Evolutionary conservation across 345 rosid species (phyloP), one percentile per base, ranked within the genome.

Genomic region (Diplotaxis tenuifolia): DNA sequence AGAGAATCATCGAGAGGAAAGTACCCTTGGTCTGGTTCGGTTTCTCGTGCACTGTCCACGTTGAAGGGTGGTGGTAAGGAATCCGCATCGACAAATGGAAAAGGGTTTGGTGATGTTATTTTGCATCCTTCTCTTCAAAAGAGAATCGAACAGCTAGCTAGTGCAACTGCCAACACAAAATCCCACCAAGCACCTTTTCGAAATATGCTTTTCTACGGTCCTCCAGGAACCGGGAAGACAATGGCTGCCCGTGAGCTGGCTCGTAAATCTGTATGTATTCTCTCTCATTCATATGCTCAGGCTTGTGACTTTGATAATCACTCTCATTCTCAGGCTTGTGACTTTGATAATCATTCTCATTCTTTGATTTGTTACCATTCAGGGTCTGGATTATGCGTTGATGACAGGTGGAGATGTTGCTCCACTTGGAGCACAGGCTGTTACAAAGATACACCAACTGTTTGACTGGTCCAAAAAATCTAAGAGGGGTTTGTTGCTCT

Each of bases 321-420:
- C 23, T 45, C 9, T 16, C 62, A 50, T 71, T 16, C 70, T 53
- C 28, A 53, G 0, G 27, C 57, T 53, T 53, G 12, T 9, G 12
- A 28, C 62, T 36, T 57, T 0, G 18, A 31, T 47, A 32, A 45
- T 64, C 62, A 69, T 19, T 45, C 9, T 16, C 62, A 50, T 71
- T 16, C 70, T 25, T 62, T 75, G 9, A 16, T 61, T 29, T 72
- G 20, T 76, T 61, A 75, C 47, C 61, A 38, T 75, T 75, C 83
- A 95, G 99, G 99, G 99, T 50, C 83, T 95, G 70, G 99, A 92
- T 78, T 95, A 95, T 83, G 99, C 99, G 9, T 83, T 95, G 90
- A 95, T 95, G 99, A 95, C 97, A 0, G 99, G 97, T 38, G 97
- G 97, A 45, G 97, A 95, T 86, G 96, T 95, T 71, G 96, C 97